Evolutionary conservation across 768 basidiomycete species (phyloP).

Genomic region (Trametes maxima): DNA sequence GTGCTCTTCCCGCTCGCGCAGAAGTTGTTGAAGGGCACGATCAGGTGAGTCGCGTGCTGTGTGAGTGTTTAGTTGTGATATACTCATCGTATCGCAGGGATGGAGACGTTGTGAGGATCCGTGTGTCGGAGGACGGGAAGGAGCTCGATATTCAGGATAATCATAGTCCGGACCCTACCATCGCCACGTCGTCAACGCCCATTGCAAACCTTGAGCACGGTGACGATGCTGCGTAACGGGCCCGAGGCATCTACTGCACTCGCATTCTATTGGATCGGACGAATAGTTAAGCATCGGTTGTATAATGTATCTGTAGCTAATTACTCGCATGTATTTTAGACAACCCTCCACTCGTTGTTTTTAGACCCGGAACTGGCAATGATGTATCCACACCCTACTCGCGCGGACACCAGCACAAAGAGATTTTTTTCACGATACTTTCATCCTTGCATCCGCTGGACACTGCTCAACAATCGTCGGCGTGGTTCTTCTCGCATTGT

Average conservation of each 20-base stretch:
- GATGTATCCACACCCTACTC: conserved; percentile 6
- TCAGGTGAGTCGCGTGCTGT: conserved; percentile 50
- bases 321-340: background rate
- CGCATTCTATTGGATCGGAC: background rate
- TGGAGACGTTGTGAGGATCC: conserved; percentile 45
- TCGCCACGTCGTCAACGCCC: conserved; percentile 18
- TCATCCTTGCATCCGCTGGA: no score
- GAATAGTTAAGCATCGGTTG: background rate
- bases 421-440: no score
- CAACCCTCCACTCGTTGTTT: background rate
- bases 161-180: conserved; percentile 36
- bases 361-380: background rate
- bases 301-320: background rate
- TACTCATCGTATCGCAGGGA: conserved; percentile 38
- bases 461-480: no score
- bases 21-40: conserved; percentile 76
- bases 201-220: conserved; percentile 5
- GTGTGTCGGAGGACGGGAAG: conserved; percentile 34
- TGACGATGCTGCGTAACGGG: background rate
- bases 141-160: conserved; percentile 42
- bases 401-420: background rate
- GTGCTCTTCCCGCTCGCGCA: conserved; percentile 83
- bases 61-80: background rate
- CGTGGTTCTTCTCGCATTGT: no score
- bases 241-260: background rate